These are phyloP conservation scores for Pelargonium citronellum DNA, from an alignment of 441 rosid genomes.

Conservation along the genomic window DNA sequence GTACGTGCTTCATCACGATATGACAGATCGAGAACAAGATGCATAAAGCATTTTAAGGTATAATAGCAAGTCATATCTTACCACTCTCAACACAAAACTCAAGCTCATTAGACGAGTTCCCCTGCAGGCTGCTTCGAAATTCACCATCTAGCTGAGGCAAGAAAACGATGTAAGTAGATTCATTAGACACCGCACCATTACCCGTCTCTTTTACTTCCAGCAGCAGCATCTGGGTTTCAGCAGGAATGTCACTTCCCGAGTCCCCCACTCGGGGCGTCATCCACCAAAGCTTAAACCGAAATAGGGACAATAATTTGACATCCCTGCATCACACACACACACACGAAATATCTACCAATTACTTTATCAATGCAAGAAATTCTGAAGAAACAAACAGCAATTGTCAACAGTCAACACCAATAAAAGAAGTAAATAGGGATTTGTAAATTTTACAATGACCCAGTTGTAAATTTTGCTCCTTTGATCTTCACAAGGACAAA, in stretches of 20 bases:
- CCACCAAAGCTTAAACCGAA: slow-evolving; percentile 37
- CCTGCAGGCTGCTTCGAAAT: slow-evolving; percentile 39
- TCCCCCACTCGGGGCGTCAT: slow-evolving; percentile 38
- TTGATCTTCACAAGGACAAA: neutral
- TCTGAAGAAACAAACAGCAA: neutral
- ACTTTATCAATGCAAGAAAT: neutral
- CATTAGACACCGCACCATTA: slow-evolving; percentile 14
- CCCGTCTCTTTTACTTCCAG: slow-evolving; percentile 25
- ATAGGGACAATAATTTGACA: slow-evolving; percentile 30
- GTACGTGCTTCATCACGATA: neutral
- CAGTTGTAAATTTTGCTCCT: neutral
- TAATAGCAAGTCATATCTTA: slow-evolving; percentile 11
- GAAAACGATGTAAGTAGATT: slow-evolving; percentile 30
- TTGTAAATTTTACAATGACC: neutral
- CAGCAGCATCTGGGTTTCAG: slow-evolving; percentile 47
- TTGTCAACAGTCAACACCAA: neutral
- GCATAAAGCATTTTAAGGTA: neutral
- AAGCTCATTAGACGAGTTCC: slow-evolving; percentile 34
- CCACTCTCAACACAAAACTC: slow-evolving; percentile 43
- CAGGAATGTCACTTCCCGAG: slow-evolving; percentile 37
- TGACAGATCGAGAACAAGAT: neutral
- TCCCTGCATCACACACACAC: slow-evolving; percentile 23
- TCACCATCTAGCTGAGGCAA: slow-evolving; percentile 34
- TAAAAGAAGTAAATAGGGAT: neutral
- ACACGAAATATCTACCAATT: neutral